Evolutionary conservation across 2,329 filamentous ascomycete genomes (phyloP), one percentile per base, ranked within the genome.

Genomic region (Nothophoma quercina): DNA sequence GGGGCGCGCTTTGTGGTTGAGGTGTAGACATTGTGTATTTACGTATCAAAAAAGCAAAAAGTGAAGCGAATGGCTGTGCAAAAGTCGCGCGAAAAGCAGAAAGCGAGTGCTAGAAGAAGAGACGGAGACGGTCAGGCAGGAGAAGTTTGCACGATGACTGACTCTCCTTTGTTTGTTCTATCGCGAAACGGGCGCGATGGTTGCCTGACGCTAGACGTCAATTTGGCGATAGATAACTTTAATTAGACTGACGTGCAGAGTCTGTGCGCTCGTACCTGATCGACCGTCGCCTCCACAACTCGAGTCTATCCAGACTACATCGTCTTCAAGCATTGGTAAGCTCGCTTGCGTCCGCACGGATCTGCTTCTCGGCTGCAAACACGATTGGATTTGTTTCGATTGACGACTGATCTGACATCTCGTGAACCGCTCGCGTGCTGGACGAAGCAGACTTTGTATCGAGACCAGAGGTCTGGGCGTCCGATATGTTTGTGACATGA

Each of bases 171-270:
- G 35, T 41, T 36, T 40, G 41, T 29, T 34, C 26, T 51, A 41
- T 41, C 35, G 19, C 35, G 12, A 23, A 25, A 39, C 28, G n/a
- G 39, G 39, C 39, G 51, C 34, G 23, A 39, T 54, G 51, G 51
- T 54, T 54, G 51, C 51, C 51, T 54, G 33, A 54, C 51, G 51
- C 51, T 49, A 48, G 39, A 34, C n/a, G 39, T 40, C 35, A 13
- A 52, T 42, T 46, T 47, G 42, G 49, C 50, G 38, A 40, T 30
- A 23, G 28, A 34, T 43, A 44, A 26, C 43, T 44, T 44, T 38
- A 54, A 39, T 48, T 54, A 48, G 43, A 30, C 15, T 9, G 19
- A 23, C 38, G 32, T 38, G 50, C 42, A 42, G 30, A 33, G 40
- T 18, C 21, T 26, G 34, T 51, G 48, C 48, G 13, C 33, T 28